These are phyloP conservation scores for Candida ulmi DNA, from an alignment of 805 yeast genomes.

Conservation along the genomic window DNA sequence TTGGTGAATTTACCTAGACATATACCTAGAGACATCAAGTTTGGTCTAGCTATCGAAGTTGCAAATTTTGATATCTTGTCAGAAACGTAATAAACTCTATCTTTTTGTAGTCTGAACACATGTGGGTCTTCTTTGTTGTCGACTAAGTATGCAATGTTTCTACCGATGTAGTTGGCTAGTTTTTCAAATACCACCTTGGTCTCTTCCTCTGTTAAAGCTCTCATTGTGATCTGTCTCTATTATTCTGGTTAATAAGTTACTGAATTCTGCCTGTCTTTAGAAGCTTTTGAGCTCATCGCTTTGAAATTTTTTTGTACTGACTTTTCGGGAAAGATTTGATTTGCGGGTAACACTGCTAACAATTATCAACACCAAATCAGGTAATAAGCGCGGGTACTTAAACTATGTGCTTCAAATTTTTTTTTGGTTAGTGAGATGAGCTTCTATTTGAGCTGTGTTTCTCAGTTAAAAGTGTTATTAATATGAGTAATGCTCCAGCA, in stretches of 20 bases:
- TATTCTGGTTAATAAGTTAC: no score
- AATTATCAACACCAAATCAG: not conserved
- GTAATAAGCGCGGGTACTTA: not conserved
- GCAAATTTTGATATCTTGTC: constrained; percentile 82
- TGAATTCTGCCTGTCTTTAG: no score
- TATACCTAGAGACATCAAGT: constrained; percentile 87
- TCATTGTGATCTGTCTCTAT: constrained; percentile 42
- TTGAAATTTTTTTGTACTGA: not conserved
- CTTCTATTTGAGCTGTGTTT: not conserved
- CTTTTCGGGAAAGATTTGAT: not conserved
- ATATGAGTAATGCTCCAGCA: constrained; percentile 22
- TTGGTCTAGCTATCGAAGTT: constrained; percentile 82
- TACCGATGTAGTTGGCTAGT: constrained; percentile 93
- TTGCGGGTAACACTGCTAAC: no score
- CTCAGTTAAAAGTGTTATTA: no score
- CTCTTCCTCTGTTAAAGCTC: constrained; percentile 92
- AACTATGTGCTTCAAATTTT: not conserved
- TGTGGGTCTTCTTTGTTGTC: constrained; percentile 78
- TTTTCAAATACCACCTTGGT: constrained; percentile 94
- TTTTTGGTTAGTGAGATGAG: not conserved
- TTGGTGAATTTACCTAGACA: constrained; percentile 97
- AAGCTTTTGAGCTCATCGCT: constrained; percentile 1
- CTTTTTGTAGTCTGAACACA: constrained; percentile 93
- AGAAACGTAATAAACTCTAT: constrained; percentile 88
- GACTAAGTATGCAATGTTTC: constrained; percentile 83